Evolutionary conservation across 768 basidiomycete genomes (phyloP).

Genomic region (Phaeotremella fagi): DNA sequence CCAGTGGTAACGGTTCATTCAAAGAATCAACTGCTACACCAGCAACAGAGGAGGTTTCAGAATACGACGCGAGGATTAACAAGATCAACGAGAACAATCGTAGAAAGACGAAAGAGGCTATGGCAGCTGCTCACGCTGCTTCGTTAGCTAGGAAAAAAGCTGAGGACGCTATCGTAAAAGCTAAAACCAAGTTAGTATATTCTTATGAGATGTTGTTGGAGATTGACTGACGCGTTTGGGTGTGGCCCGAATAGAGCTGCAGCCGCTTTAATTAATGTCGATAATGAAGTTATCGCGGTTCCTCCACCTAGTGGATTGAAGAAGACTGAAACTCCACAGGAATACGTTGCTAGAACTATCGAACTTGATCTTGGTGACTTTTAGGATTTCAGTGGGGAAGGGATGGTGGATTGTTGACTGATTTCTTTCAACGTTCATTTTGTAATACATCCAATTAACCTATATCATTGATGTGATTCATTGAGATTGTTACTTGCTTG

Average conservation of each 20-base stretch:
- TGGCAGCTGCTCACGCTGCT: conserved; percentile 39
- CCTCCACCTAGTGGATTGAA: conserved; percentile 25
- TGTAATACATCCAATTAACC: too few species aligned
- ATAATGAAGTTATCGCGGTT: conserved; percentile 12
- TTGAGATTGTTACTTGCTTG: too few species aligned
- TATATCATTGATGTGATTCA: too few species aligned
- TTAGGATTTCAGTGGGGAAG: conserved; percentile 6
- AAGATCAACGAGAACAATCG: conserved; percentile 87
- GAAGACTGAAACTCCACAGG: conserved; percentile 34
- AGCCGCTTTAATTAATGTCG: too few species aligned
- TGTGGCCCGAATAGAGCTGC: conserved; percentile 6
- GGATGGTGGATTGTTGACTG: not conserved
- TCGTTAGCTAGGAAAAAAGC: conserved; percentile 61
- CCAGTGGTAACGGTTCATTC: conserved; percentile 23
- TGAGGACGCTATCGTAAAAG: conserved; percentile 68
- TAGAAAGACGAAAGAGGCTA: conserved; percentile 67
- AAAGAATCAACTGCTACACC: too few species aligned
- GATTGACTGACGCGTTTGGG: too few species aligned
- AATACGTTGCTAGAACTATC: conserved; percentile 39
- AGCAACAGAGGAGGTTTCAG: conserved; percentile 7
- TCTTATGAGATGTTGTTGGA: not conserved
- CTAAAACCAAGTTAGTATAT: conserved; percentile 45
- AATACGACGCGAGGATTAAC: conserved; percentile 58
- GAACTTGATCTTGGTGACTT: conserved; percentile 48
- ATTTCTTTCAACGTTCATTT: too few species aligned